These are phyloP conservation scores for Capillidium rhysosporum DNA, from an alignment of 371 early-diverging fungal species.

Conservation along the genomic window DNA sequence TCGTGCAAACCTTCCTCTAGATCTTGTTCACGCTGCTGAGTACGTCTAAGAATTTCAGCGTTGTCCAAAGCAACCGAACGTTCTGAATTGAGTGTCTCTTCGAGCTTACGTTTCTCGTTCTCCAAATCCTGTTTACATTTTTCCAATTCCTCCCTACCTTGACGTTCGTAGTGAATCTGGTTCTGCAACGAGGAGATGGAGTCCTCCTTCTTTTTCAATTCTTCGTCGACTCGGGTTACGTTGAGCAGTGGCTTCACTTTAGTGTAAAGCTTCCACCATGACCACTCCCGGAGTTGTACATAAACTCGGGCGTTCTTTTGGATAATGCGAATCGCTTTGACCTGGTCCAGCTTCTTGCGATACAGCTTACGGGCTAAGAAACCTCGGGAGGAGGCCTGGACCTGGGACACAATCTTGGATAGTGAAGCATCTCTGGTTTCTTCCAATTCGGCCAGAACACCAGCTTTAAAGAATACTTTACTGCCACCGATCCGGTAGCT, in stretches of 20 bases:
- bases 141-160: constrained; percentile 26
- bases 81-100: constrained; percentile 44
- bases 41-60: constrained; percentile 54
- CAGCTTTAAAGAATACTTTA: constrained; percentile 97
- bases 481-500: constrained; percentile 85
- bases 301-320: constrained; percentile 81
- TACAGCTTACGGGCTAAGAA: constrained; percentile 54
- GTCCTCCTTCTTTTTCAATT: constrained; percentile 42
- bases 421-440: constrained; percentile 78
- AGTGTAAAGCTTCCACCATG: constrained; percentile 92
- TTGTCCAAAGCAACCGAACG: constrained; percentile 50
- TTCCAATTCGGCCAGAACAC: constrained; percentile 94
- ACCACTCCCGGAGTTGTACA: constrained; percentile 74
- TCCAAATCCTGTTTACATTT: constrained; percentile 26
- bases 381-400: constrained; percentile 82
- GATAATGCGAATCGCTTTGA: constrained; percentile 71
- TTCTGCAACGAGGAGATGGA: constrained; percentile 33
- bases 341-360: constrained; percentile 48
- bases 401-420: constrained; percentile 49
- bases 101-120: constrained; percentile 37
- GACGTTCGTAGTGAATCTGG: constrained; percentile 23
- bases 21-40: constrained; percentile 40
- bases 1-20: constrained; percentile 45
- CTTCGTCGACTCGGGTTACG: constrained; percentile 59
- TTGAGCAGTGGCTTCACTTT: constrained; percentile 94